phyloP scores from a whole-genome alignment of 2,329 filamentous ascomycete genomes.

The Remersonia thermophila region DNA sequence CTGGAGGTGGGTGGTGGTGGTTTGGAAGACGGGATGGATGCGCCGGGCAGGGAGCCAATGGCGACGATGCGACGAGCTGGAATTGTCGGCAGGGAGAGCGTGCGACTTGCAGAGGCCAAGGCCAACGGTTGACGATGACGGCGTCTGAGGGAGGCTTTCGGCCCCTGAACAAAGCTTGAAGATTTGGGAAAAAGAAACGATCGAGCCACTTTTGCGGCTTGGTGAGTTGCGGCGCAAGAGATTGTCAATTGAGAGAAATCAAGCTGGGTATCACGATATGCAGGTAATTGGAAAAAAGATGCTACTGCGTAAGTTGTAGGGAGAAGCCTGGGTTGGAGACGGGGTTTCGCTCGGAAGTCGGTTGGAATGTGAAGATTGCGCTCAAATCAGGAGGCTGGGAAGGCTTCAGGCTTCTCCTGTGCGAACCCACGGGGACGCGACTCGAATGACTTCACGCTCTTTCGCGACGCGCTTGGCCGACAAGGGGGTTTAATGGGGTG shows the following conservation, averaged over 20 bases:
- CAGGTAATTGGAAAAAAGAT: slow-evolving; percentile 2
- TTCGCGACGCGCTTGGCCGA: slow-evolving; percentile 9
- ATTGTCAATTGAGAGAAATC: neutral
- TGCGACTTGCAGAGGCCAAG: neutral
- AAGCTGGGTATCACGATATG: slow-evolving; percentile 2
- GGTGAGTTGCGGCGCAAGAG: slow-evolving; percentile 1
- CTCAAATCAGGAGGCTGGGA: slow-evolving; percentile 11
- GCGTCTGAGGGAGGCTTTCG: no score
- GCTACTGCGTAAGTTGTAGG: neutral
- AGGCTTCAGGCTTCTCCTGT: slow-evolving; percentile 1
- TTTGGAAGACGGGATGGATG: no score
- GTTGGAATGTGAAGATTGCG: slow-evolving; percentile 5
- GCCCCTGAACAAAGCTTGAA: no score
- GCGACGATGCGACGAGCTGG: no score
- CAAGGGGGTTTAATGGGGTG: slow-evolving; percentile 14
- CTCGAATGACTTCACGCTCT: slow-evolving; percentile 1
- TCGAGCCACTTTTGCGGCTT: no score
- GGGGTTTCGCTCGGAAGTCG: neutral
- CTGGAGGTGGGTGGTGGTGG: neutral
- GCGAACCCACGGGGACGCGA: no score
- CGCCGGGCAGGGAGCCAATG: no score
- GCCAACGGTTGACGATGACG: no score
- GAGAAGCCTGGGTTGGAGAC: neutral
- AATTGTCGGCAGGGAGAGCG: no score
- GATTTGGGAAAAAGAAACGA: no score